Base-by-base conservation (phyloP, 2,329 filamentous ascomycete genomes). In the Hyphodiscus sp. region DNA sequence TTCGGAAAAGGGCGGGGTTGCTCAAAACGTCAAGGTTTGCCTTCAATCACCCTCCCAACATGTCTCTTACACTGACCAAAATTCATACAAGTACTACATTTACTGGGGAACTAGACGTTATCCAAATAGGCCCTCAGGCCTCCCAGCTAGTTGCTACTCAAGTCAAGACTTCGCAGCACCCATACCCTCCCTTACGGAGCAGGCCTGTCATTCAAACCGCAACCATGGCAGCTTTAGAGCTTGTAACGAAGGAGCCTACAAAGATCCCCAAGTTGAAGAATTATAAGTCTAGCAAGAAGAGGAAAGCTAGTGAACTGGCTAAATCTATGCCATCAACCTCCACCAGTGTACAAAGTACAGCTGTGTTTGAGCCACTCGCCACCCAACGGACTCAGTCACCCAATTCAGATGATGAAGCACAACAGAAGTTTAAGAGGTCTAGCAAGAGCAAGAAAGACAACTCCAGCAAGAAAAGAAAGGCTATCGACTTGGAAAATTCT, bases 391-490 rank as follows among this genome's bases (percentile, higher is more conserved):
- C 5, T 10, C 33, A 38, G 33, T n/a, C 33, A 38, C 33, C 16
- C 11, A 5, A 13, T 38, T 38, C 33, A 38, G 33, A 13, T n/a
- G 33, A 13, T 38, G 33, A 38, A 38, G 4, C 33, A 4, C 33
- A 4, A 5, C 33, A 38, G 4, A 13, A 38, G 11, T 38, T n/a
- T 2, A 38, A 13, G 33, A 13, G 2, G 11, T 15, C 33, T 13
- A 54, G 46, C 59, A 59, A 45, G 52, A 51, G 46, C 20, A 65
- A 64, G n/a, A 64, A 65, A 53, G 61, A 65, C 19, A 67, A 65
- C 51, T 62, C 59, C 4, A 63, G 64, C 54, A 66, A 63, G 56
- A 66, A 66, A 47, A 60, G 62, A 48, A 65, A 65, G 45, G 54
- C 52, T 16, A 52, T 38, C 8, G 45, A 30, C 9, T 18, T 50